Conservation (phyloP, 2,329 filamentous ascomycete species). For the Aspergillus neoniger region DNA sequence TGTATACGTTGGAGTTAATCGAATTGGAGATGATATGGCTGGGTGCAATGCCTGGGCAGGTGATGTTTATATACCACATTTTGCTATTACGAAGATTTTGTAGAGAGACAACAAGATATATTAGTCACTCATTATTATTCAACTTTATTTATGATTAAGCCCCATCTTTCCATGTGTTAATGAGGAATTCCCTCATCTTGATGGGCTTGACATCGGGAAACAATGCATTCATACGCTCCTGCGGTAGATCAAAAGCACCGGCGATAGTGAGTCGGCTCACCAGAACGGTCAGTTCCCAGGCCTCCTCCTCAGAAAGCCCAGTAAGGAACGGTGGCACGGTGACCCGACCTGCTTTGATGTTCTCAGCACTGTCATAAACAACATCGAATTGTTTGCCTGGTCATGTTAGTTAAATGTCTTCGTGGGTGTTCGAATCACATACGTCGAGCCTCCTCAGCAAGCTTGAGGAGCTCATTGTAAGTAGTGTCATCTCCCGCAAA, state of each 20-base stretch:
- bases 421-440: slow-evolving; percentile 20
- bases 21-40: neutral
- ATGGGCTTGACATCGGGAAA: slow-evolving; percentile 29
- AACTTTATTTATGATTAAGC: neutral
- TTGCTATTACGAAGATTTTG: neutral
- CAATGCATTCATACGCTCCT: slow-evolving; percentile 23
- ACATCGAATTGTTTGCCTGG: slow-evolving; percentile 40
- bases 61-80: neutral
- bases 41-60: neutral
- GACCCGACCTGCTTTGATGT: slow-evolving; percentile 36
- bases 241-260: slow-evolving; percentile 32
- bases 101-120: neutral
- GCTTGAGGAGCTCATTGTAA: slow-evolving; percentile 48
- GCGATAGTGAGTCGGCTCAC: slow-evolving; percentile 33
- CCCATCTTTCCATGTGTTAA: slow-evolving; percentile 10
- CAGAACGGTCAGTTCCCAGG: slow-evolving; percentile 28
- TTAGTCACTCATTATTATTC: neutral
- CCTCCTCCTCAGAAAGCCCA: slow-evolving; percentile 25
- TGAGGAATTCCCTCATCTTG: slow-evolving; percentile 28
- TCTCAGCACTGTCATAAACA: slow-evolving; percentile 34
- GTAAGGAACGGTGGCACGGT: slow-evolving; percentile 35
- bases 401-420: neutral
- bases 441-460: slow-evolving; percentile 48
- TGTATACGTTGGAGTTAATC: too few species aligned
- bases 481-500: slow-evolving; percentile 46